Conservation (phyloP, 2,329 filamentous ascomycete species). For the Xylaria arbuscula region DNA sequence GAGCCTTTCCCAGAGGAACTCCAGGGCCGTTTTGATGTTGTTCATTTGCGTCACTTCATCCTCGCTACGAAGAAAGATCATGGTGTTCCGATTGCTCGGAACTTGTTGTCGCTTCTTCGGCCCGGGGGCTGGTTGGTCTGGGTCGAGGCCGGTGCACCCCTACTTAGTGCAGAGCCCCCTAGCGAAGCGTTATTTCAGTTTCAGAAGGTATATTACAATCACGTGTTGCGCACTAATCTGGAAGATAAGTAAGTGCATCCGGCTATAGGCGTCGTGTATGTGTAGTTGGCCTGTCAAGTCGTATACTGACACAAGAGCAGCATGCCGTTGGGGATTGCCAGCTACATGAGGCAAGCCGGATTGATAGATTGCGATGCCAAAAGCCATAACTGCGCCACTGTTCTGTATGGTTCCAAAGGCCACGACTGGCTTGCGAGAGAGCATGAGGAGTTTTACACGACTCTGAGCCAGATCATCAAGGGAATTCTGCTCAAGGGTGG, state of each 20-base stretch:
- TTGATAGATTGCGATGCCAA: slow-evolving; percentile 16
- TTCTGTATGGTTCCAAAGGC: slow-evolving; percentile 18
- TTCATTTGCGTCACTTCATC: slow-evolving; percentile 30
- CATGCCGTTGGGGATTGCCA: slow-evolving; percentile 15
- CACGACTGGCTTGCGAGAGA: slow-evolving; percentile 17
- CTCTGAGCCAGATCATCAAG: background rate
- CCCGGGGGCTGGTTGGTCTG: slow-evolving; percentile 38
- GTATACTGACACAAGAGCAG: slow-evolving; percentile 11
- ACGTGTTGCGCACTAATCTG: background rate
- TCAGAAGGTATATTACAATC: slow-evolving; percentile 25
- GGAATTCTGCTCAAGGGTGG: slow-evolving; percentile 25
- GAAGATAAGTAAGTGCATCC: slow-evolving; percentile 19
- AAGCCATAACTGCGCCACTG: slow-evolving; percentile 5
- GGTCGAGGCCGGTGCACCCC: background rate
- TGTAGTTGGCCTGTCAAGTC: too few relatives aligned
- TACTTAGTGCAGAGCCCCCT: slow-evolving; percentile 21
- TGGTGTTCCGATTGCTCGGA: slow-evolving; percentile 9
- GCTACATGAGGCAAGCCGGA: slow-evolving; percentile 22
- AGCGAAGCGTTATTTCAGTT: slow-evolving; percentile 17
- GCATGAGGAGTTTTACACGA: slow-evolving; percentile 3
- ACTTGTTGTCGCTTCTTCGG: slow-evolving; percentile 30
- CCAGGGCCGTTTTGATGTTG: slow-evolving; percentile 28
- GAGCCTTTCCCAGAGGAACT: slow-evolving; percentile 33
- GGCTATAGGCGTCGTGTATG: background rate
- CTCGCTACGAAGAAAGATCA: slow-evolving; percentile 23